These are phyloP conservation scores for Nothophytophthora sp. DNA, from an alignment of 352 stramenopile species.

Conservation along the genomic window DNA sequence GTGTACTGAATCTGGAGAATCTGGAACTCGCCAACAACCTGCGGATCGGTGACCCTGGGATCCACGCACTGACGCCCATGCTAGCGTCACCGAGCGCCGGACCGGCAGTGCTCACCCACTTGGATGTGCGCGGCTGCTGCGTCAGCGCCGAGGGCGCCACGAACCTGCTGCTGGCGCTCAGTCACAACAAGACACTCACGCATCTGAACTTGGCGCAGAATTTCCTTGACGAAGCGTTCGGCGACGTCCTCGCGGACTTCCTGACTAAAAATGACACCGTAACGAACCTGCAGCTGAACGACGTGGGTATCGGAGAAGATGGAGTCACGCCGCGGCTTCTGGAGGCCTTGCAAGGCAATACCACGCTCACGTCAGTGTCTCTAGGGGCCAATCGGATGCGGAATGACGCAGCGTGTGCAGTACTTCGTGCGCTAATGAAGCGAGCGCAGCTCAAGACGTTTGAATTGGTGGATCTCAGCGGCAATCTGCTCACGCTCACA, in stretches of 20 bases:
- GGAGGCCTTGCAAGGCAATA: constrained; percentile 52
- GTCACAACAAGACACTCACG: constrained; percentile 47
- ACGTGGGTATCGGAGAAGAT: constrained; percentile 54
- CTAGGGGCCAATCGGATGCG: constrained; percentile 73
- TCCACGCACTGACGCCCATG: constrained; percentile 69
- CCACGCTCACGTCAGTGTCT: constrained; percentile 47
- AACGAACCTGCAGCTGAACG: constrained; percentile 53
- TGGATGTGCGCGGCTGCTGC: constrained; percentile 72
- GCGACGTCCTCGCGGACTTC: constrained; percentile 70
- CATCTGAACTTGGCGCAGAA: constrained; percentile 76
- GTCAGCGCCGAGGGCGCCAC: constrained; percentile 64
- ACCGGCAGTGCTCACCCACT: constrained; percentile 38
- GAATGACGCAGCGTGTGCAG: constrained; percentile 43
- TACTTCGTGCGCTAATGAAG: constrained; percentile 56
- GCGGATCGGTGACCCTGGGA: constrained; percentile 58
- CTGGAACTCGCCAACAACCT: constrained; percentile 74
- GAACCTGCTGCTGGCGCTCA: constrained; percentile 56
- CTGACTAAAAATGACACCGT: constrained; percentile 56
- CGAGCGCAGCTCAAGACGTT: constrained; percentile 43
- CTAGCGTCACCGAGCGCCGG: constrained; percentile 31
- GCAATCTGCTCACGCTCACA: constrained; percentile 68
- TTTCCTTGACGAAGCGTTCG: constrained; percentile 66
- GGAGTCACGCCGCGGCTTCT: constrained; percentile 53
- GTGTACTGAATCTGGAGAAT: constrained; percentile 43
- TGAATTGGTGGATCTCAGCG: constrained; percentile 61